Percentiles rank a stretch among this genome's conserved stretches.
Conservation (phyloP, 352 stramenopile species). For the Globisporangium camurandrum region DNA sequence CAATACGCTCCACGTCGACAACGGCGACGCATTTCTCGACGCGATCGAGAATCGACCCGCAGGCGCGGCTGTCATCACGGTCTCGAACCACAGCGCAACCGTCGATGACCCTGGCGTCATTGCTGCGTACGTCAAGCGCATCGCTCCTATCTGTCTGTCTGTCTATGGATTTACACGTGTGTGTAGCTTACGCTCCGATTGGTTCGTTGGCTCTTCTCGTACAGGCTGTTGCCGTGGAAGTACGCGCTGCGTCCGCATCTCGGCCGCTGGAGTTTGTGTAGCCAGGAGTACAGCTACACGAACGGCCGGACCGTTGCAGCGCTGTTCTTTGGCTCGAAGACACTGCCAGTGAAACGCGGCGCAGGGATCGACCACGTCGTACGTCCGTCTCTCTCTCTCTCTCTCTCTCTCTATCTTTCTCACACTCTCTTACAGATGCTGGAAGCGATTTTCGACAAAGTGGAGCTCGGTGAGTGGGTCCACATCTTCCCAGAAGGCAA, state of each 20-base stretch:
- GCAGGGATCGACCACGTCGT: conserved; percentile 64
- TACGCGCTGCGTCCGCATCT: conserved; percentile 38
- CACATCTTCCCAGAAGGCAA: conserved; percentile 87
- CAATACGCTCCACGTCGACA: conserved; percentile 41
- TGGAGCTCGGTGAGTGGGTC: conserved; percentile 72
- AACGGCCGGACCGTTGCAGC: conserved; percentile 42
- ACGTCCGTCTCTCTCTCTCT: neutral
- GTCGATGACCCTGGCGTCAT: conserved; percentile 72
- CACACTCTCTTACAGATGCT: conserved; percentile 43
- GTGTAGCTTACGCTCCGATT: neutral
- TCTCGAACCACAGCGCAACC: conserved; percentile 80
- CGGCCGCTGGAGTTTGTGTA: conserved; percentile 69
- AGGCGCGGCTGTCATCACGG: conserved; percentile 60
- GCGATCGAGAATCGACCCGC: conserved; percentile 34
- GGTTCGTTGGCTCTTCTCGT: neutral
- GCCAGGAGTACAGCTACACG: conserved; percentile 81
- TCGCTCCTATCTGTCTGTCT: neutral
- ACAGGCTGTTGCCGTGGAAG: conserved; percentile 69
- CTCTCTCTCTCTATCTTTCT: neutral
- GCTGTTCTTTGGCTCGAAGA: conserved; percentile 67
- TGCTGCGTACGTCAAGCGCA: conserved; percentile 34
- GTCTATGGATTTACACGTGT: neutral
- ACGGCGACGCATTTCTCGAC: conserved; percentile 33
- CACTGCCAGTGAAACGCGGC: conserved; percentile 64
- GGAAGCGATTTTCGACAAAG: conserved; percentile 68